Evolutionary conservation across 2,329 filamentous ascomycete species (phyloP).

Genomic region (Camptophora hylomeconis): DNA sequence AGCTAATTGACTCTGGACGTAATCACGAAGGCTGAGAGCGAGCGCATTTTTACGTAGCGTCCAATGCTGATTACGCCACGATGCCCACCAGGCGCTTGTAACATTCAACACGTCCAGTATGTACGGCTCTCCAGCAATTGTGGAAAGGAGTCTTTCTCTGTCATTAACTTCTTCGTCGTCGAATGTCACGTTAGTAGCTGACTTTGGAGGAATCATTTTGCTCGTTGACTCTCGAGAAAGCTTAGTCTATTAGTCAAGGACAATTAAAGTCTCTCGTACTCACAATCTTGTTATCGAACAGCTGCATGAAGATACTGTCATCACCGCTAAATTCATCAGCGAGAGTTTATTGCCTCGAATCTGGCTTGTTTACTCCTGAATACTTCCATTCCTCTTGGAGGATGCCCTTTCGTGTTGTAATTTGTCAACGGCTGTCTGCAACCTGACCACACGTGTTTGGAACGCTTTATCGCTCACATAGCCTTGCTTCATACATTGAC

Average conservation of each 20-base stretch:
- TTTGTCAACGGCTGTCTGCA: slow-evolving; percentile 3
- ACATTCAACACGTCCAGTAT: slow-evolving; percentile 13
- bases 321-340: no score
- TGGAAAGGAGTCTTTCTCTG: slow-evolving; percentile 12
- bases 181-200: slow-evolving; percentile 6
- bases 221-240: no score
- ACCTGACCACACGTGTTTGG: slow-evolving; percentile 1
- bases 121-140: slow-evolving; percentile 12
- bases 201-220: slow-evolving; percentile 1
- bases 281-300: no score
- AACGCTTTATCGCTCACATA: slow-evolving; percentile 4
- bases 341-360: no score
- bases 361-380: slow-evolving; percentile 7
- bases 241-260: no score
- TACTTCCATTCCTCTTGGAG: slow-evolving; percentile 1
- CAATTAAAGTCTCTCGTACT: no score
- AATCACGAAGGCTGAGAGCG: slow-evolving; percentile 9
- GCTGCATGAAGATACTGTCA: no score
- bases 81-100: slow-evolving; percentile 14
- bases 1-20: slow-evolving; percentile 11
- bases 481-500: slow-evolving; percentile 13
- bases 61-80: slow-evolving; percentile 14
- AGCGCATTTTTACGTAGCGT: slow-evolving; percentile 6
- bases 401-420: slow-evolving; percentile 1
- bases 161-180: slow-evolving; percentile 3